Base-by-base conservation (phyloP, 2,329 filamentous ascomycete species). In the Fusarium ramigenum region DNA sequence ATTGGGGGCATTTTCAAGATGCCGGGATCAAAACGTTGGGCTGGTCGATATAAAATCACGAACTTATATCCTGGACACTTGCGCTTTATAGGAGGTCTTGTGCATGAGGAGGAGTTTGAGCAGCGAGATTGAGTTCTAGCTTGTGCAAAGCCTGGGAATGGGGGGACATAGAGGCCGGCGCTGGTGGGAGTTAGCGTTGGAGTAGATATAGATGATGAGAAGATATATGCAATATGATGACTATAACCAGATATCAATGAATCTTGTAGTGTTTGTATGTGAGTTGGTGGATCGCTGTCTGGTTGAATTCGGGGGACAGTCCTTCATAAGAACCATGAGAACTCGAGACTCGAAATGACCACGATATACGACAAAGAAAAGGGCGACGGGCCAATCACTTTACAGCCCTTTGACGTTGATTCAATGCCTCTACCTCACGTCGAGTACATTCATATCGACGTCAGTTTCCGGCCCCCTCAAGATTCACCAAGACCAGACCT, bases 21-120 rank as follows among this genome's bases (percentile, higher is more conserved):
- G 72, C 64, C 66, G 60, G 49, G 64, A 73, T 73, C 66, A 73
- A 77, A 77, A 76, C 44, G 56, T 60, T 40, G 60, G 61, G 71
- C 42, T 67, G 66, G 44, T 67, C 63, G 58, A 77, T 73, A 71
- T 62, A 63, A 69, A 53, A 72, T 50, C 49, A 74, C 43, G 60
- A 74, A 69, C 56, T 59, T 69, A 58, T 65, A 69, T 66, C 63
- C 60, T 46, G 63, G 53, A 61, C 57, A 52, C 46, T 50, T 36
- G 49, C 52, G 57, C 42, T 68, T 49, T 36, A 42, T 28, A 36
- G 18, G 30, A 32, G 10, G 36, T 32, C 40, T 32, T 37, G 52
- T 69, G 52, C 36, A 57, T 30, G 63, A 46, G 59, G 46, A 58
- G 23, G 32, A 23, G 21, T 18, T 50, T 44, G 42, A 63, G 18